Percentiles rank a stretch among this genome's conserved stretches.
Evolutionary conservation across 1,284 basidiomycete genomes (phyloP).

Genomic region (Amylostereum areolatum): DNA sequence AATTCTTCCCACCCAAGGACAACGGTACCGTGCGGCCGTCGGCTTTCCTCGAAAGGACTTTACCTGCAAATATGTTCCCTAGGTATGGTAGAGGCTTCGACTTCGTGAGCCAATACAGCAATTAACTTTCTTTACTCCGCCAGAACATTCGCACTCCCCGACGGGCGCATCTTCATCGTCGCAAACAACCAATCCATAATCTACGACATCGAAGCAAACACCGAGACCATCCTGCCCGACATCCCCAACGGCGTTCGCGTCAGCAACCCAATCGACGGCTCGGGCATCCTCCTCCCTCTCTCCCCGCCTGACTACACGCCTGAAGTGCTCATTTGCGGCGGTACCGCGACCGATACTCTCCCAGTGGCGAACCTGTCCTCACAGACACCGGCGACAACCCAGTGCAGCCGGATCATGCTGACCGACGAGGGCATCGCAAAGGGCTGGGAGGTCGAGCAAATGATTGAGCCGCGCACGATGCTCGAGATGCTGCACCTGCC

Average conservation of each 20-base stretch:
- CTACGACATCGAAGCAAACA: conserved; percentile 33
- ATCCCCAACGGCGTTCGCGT: conserved; percentile 39
- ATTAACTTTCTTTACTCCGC: not conserved
- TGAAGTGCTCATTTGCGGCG: conserved; percentile 40
- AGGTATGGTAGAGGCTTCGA: conserved; percentile 11
- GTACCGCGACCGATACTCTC: conserved; percentile 18
- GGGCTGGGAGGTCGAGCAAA: conserved; percentile 14
- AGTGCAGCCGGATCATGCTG: conserved; percentile 34
- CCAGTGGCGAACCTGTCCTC: conserved; percentile 23
- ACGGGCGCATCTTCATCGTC: conserved; percentile 39
- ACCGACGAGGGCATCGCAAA: conserved; percentile 29
- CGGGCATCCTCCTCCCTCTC: conserved; percentile 36
- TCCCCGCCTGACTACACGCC: conserved; percentile 33
- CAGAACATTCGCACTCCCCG: conserved; percentile 19
- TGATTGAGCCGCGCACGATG: conserved; percentile 29
- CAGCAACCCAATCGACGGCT: conserved; percentile 32
- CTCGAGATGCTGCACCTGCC: conserved; percentile 39
- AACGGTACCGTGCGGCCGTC: conserved; percentile 37
- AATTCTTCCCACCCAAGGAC: conserved; percentile 50
- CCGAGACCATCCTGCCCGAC: conserved; percentile 30
- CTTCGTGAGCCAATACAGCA: not conserved
- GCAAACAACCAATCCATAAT: conserved; percentile 40
- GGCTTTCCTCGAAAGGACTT: conserved; percentile 32
- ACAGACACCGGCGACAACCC: conserved; percentile 30
- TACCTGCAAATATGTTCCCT: conserved; percentile 21